A percentile compares a stretch with the other conserved stretches of the same genome.
Evolutionary conservation across 2,329 filamentous ascomycete genomes (phyloP).

Genomic region (Cladosporium cucumerinum): DNA sequence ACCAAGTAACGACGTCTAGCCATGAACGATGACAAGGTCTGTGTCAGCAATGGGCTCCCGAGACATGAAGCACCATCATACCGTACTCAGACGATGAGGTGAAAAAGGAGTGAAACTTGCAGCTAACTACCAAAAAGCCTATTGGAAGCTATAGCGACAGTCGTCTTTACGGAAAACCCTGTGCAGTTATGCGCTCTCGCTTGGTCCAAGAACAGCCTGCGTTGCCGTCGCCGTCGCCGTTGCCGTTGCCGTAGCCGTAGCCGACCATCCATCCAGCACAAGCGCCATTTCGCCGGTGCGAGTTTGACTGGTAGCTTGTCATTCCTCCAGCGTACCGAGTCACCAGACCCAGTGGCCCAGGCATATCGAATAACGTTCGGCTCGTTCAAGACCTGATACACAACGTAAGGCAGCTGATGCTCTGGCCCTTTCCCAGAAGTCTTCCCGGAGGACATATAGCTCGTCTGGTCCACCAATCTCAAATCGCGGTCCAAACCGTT

Average conservation of each 20-base stretch:
- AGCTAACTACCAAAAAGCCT: neutral
- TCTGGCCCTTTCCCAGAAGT: neutral
- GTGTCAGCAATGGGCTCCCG: too few species aligned
- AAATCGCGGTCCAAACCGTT: neutral
- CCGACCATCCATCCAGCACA: neutral
- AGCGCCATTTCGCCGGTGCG: neutral
- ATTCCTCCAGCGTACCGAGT: neutral
- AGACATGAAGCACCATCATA: neutral
- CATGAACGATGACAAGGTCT: too few species aligned
- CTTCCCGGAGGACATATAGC: neutral
- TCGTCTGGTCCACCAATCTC: neutral
- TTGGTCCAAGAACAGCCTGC: neutral
- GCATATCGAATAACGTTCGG: neutral
- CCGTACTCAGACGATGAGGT: neutral
- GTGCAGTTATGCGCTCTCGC: neutral
- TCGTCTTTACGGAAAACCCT: neutral
- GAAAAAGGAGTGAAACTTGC: neutral
- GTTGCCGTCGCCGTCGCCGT: neutral
- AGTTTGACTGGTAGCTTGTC: neutral
- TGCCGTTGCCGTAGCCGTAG: neutral
- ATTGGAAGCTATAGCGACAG: neutral
- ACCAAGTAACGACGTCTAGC: too few species aligned
- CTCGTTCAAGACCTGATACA: neutral
- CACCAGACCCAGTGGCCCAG: neutral
- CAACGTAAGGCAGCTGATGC: neutral